Evolutionary conservation across 176 grass and related monocot species (phyloP).

Genomic region (Triticum urartu): DNA sequence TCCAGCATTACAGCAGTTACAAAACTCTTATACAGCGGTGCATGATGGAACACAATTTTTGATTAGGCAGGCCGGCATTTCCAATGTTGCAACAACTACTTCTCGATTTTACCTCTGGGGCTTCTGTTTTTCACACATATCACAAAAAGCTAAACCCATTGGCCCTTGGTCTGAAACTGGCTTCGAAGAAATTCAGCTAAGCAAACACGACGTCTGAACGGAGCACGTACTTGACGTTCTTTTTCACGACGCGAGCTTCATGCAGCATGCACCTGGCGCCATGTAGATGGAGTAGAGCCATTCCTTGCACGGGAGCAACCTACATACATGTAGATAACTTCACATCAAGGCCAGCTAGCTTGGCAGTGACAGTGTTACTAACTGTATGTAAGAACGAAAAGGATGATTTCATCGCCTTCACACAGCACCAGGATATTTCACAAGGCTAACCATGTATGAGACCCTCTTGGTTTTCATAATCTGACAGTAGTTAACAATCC

Average conservation of each 20-base stretch:
- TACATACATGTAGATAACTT: conserved; percentile 21
- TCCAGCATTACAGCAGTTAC: conserved; percentile 3
- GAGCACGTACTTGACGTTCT: conserved; percentile 79
- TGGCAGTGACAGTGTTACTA: background rate
- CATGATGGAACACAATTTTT: background rate
- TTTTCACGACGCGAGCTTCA: conserved; percentile 81
- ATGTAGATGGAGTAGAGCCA: conserved; percentile 88
- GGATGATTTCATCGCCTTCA: background rate
- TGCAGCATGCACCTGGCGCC: conserved; percentile 95
- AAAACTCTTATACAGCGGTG: background rate
- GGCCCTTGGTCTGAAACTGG: too few relatives aligned
- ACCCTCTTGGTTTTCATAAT: background rate
- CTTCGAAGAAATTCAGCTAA: background rate
- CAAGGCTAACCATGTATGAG: background rate
- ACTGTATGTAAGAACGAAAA: background rate
- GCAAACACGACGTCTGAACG: conserved; percentile 84
- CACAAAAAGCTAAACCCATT: background rate
- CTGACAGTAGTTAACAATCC: background rate
- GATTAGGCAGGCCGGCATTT: background rate
- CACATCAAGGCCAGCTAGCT: conserved; percentile 15
- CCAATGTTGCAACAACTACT: background rate
- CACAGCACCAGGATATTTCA: background rate
- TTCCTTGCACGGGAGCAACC: conserved; percentile 81
- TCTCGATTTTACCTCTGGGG: background rate
- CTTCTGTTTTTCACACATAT: background rate